phyloP scores from a whole-genome alignment of 129 eudicot species.

The Kitagawia praeruptora region DNA sequence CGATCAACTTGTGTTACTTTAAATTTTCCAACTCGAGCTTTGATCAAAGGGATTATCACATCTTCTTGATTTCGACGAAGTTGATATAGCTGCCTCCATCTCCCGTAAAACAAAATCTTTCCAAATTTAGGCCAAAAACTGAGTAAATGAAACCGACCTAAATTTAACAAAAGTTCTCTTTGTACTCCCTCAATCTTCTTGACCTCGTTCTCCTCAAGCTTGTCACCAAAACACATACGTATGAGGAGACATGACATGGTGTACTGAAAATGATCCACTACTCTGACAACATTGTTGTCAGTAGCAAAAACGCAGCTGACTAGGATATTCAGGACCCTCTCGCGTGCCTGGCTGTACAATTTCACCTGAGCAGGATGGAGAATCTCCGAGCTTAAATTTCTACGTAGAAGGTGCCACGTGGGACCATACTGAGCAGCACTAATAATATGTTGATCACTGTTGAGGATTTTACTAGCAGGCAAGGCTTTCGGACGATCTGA shows the following conservation, averaged over 20 bases:
- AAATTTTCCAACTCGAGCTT: not conserved
- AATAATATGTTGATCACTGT: no score
- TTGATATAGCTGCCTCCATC: not conserved
- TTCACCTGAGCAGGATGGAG: no score
- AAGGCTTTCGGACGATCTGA: no score
- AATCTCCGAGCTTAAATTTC: no score
- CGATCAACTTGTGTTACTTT: not conserved
- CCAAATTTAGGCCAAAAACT: not conserved
- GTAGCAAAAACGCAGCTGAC: no score
- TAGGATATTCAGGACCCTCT: no score
- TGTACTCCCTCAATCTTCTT: no score
- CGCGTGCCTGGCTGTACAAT: no score
- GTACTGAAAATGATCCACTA: slow-evolving; percentile 42
- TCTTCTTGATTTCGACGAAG: not conserved
- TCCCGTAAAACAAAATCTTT: not conserved
- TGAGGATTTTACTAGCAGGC: no score
- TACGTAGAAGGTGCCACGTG: no score
- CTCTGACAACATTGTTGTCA: slow-evolving; percentile 9
- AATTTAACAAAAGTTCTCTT: slow-evolving; percentile 22
- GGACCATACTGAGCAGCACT: no score
- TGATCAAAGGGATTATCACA: not conserved
- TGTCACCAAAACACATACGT: slow-evolving; percentile 64
- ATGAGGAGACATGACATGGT: slow-evolving; percentile 55
- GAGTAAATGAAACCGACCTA: slow-evolving; percentile 15
- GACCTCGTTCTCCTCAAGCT: no score